Conservation (phyloP, 257 asterid genomes). For the Cruciata laevipes region DNA sequence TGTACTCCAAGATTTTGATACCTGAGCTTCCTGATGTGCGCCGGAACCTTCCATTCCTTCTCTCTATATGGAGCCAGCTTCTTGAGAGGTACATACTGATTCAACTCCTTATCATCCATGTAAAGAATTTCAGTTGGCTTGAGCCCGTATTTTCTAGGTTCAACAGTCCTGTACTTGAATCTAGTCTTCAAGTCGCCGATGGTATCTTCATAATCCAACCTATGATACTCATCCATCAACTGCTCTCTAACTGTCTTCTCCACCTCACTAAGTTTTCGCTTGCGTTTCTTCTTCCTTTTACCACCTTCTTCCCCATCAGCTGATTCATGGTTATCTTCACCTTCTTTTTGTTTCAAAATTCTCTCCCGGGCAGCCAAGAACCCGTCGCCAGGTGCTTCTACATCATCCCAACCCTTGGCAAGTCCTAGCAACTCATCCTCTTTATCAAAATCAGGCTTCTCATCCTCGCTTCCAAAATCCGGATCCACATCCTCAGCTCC, state of each 20-base stretch:
- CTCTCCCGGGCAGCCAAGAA: slow-evolving; percentile 45
- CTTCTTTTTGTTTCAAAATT: slow-evolving; percentile 29
- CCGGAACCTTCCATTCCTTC: slow-evolving; percentile 71
- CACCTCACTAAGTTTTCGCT: slow-evolving; percentile 31
- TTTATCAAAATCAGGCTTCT: slow-evolving; percentile 73
- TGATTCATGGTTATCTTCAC: slow-evolving; percentile 22
- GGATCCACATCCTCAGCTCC: slow-evolving; percentile 58
- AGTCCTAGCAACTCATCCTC: slow-evolving; percentile 89
- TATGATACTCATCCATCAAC: slow-evolving; percentile 75
- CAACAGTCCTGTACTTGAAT: slow-evolving; percentile 61
- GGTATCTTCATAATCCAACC: slow-evolving; percentile 78
- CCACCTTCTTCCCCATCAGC: slow-evolving; percentile 39
- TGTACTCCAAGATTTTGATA: slow-evolving; percentile 16
- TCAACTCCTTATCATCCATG: slow-evolving; percentile 65
- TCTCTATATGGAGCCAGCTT: slow-evolving; percentile 76
- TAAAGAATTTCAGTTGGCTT: slow-evolving; percentile 38
- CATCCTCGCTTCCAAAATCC: slow-evolving; percentile 47
- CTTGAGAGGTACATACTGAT: slow-evolving; percentile 68
- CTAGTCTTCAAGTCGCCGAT: slow-evolving; percentile 77
- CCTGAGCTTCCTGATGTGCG: slow-evolving; percentile 35
- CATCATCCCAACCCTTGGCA: slow-evolving; percentile 56
- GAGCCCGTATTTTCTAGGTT: slow-evolving; percentile 52
- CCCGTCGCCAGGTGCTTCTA: slow-evolving; percentile 33
- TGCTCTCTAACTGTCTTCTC: slow-evolving; percentile 43
- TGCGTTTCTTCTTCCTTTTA: slow-evolving; percentile 53